Evolutionary conservation across 352 stramenopile genomes (phyloP).

Genomic region (Pythium apleroticum): DNA sequence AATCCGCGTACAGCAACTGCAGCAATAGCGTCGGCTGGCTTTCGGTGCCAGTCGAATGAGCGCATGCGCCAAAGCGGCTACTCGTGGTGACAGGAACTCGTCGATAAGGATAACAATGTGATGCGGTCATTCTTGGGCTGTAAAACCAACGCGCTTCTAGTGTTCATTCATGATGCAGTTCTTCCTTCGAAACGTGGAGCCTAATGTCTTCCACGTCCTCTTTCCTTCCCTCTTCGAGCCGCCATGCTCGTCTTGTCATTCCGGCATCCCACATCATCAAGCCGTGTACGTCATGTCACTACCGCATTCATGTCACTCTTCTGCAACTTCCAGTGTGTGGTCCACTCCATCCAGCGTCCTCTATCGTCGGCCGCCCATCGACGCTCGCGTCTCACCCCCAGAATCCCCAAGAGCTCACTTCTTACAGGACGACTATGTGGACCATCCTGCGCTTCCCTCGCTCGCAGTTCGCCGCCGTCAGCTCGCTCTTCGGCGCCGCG

Average conservation of each 20-base stretch:
- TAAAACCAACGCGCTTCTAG: not conserved
- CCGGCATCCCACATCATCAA: not conserved
- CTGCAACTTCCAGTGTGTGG: conserved; percentile 2
- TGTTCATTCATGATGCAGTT: no score
- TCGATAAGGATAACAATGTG: conserved; percentile 3
- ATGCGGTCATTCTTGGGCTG: conserved; percentile 1
- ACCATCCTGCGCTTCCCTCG: conserved; percentile 29
- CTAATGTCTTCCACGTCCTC: no score
- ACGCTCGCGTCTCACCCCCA: not conserved
- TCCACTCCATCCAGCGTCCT: conserved; percentile 22
- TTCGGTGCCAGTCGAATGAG: not conserved
- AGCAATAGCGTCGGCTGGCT: not conserved
- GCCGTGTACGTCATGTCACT: not conserved
- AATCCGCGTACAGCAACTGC: not conserved
- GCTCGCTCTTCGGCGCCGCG: conserved; percentile 15
- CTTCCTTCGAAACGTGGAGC: no score
- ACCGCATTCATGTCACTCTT: conserved; percentile 8
- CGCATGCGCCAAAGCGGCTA: not conserved
- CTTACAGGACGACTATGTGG: conserved; percentile 18
- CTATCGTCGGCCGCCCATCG: conserved; percentile 23
- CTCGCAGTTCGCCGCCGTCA: conserved; percentile 4
- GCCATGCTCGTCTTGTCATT: no score
- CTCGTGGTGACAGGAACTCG: not conserved
- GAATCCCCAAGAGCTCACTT: not conserved
- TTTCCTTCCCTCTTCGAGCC: no score